These are phyloP conservation scores for Vaccinium myrtillus DNA, from an alignment of 148 eudicot genomes.

Conservation along the genomic window DNA sequence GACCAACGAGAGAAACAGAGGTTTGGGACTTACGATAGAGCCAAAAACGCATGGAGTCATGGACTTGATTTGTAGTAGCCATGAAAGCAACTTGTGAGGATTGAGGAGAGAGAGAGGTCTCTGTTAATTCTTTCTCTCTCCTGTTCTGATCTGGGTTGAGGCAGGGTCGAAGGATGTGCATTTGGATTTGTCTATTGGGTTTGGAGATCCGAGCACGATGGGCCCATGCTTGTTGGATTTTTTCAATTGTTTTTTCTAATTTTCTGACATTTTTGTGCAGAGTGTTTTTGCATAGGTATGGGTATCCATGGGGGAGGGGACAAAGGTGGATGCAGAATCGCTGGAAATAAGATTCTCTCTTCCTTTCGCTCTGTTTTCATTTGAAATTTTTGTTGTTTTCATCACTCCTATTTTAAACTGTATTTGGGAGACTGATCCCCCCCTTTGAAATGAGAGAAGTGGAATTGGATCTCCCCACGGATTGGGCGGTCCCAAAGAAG, in stretches of 20 bases:
- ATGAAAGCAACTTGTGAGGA: slow-evolving; percentile 23
- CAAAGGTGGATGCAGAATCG: neutral
- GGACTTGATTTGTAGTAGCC: neutral
- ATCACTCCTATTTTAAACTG: neutral
- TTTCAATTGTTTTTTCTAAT: neutral
- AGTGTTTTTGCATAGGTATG: neutral
- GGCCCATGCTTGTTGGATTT: slow-evolving; percentile 3
- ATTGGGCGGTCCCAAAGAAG: no score
- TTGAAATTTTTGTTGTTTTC: neutral
- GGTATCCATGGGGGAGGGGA: neutral
- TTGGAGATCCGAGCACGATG: slow-evolving; percentile 26
- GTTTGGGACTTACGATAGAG: slow-evolving; percentile 14
- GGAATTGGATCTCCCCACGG: no score
- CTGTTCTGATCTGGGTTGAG: neutral
- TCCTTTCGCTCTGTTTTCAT: neutral
- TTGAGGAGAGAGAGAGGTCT: neutral
- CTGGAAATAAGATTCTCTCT: slow-evolving; percentile 10
- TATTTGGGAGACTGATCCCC: neutral
- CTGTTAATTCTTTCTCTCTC: neutral
- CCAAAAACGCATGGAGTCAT: neutral
- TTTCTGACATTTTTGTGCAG: slow-evolving; percentile 5
- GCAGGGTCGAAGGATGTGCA: slow-evolving; percentile 13
- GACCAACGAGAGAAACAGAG: slow-evolving; percentile 18
- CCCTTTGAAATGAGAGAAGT: no score
- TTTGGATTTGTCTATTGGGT: slow-evolving; percentile 15